Evolutionary conservation across 345 rosid genomes (phyloP).

Genomic region (Trapa bicornis): DNA sequence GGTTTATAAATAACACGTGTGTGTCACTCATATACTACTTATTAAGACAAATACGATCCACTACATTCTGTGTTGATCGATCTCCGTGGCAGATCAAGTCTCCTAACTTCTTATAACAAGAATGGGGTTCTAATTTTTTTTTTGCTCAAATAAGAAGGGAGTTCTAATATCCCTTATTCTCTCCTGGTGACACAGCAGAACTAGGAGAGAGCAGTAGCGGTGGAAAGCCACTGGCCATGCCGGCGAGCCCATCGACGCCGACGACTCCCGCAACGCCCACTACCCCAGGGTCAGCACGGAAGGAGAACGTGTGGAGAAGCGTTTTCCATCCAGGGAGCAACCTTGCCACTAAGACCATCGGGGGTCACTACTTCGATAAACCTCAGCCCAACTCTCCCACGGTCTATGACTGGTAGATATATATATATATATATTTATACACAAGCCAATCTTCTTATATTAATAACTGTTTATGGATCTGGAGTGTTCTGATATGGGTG

Average conservation of each 20-base stretch:
- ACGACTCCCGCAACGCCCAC: constrained; percentile 58
- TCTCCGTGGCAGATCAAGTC: too few species aligned
- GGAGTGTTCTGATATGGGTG: background rate
- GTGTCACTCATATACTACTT: background rate
- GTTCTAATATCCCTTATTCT: too few species aligned
- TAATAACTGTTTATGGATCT: background rate
- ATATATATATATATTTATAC: too few species aligned
- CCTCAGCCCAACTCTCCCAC: constrained; percentile 89
- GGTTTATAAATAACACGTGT: constrained; percentile 16
- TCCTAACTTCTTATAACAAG: too few species aligned
- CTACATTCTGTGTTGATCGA: too few species aligned
- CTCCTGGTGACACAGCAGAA: constrained; percentile 8
- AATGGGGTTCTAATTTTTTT: too few species aligned
- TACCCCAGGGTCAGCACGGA: constrained; percentile 45
- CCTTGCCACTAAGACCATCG: constrained; percentile 59
- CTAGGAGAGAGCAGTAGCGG: constrained; percentile 36
- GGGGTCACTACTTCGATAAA: constrained; percentile 57
- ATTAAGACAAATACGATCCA: background rate
- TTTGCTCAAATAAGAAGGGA: too few species aligned
- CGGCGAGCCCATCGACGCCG: constrained; percentile 27
- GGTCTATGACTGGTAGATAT: constrained; percentile 72
- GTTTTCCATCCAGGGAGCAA: constrained; percentile 94
- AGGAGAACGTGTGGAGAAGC: constrained; percentile 95
- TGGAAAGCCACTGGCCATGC: background rate
- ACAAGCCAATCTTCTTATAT: too few species aligned